A percentile compares a stretch with the other conserved stretches of the same genome.
These are phyloP conservation scores for Saccharomycopsis amapae DNA, from an alignment of 805 yeast genomes.

Conservation along the genomic window DNA sequence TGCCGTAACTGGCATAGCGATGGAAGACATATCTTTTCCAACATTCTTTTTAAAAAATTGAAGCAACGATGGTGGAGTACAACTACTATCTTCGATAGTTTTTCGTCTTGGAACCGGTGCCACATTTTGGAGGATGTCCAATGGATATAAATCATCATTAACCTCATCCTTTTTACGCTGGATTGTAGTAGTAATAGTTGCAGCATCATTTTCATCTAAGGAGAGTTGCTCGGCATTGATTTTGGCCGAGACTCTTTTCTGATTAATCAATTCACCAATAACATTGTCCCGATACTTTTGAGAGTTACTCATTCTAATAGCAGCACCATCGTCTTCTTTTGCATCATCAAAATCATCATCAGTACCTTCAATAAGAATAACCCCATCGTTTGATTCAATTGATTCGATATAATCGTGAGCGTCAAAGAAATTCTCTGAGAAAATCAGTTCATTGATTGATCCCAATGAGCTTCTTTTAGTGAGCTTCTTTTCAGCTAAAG, in stretches of 20 bases:
- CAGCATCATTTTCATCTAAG: constrained; percentile 21
- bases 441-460: constrained; percentile 23
- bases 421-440: constrained; percentile 54
- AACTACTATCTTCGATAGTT: constrained; percentile 49
- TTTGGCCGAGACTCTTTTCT: neutral
- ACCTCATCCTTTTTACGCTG: constrained; percentile 9
- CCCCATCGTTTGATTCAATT: constrained; percentile 36
- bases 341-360: constrained; percentile 24
- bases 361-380: constrained; percentile 42
- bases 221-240: constrained; percentile 17
- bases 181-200: constrained; percentile 20
- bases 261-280: constrained; percentile 10
- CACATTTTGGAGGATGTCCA: constrained; percentile 35
- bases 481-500: neutral
- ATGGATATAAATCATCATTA: constrained; percentile 51
- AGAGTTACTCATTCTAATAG: constrained; percentile 11
- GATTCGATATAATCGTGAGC: constrained; percentile 59
- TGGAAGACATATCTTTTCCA: constrained; percentile 79
- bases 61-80: constrained; percentile 76
- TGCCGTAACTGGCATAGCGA: constrained; percentile 90
- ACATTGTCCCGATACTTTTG: constrained; percentile 16
- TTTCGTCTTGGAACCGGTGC: constrained; percentile 44
- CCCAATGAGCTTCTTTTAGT: neutral
- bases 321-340: constrained; percentile 27
- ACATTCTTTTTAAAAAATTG: constrained; percentile 81